phyloP scores from a whole-genome alignment of 805 yeast genomes.

The Yarrowia bubula region DNA sequence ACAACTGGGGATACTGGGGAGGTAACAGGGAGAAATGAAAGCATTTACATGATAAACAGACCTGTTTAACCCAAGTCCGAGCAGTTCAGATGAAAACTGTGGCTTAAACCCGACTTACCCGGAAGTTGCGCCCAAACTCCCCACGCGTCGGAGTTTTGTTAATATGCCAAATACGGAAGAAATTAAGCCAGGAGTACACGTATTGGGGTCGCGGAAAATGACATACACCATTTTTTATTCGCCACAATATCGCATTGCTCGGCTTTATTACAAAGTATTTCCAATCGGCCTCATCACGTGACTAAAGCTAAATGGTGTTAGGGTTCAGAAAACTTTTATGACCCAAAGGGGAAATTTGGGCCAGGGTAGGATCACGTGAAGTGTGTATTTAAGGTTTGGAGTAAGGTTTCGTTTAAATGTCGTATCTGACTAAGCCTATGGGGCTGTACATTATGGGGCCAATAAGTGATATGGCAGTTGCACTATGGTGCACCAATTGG shows the following conservation, averaged over 20 bases:
- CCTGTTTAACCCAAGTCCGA: too few relatives aligned
- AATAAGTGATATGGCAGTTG: too few relatives aligned
- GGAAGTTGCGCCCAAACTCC: conserved; percentile 26
- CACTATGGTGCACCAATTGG: too few relatives aligned
- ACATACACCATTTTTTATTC: not conserved
- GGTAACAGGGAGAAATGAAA: not conserved
- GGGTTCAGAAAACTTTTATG: not conserved
- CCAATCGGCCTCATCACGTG: not conserved
- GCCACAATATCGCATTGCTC: not conserved
- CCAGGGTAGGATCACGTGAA: not conserved
- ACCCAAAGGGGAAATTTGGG: not conserved
- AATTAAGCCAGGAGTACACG: too few relatives aligned
- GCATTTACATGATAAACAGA: too few relatives aligned
- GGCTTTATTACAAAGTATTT: not conserved
- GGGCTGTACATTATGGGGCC: too few relatives aligned
- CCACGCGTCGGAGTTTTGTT: not conserved
- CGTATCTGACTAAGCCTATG: too few relatives aligned
- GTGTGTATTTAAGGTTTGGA: not conserved
- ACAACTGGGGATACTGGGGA: not conserved
- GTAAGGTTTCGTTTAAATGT: not conserved
- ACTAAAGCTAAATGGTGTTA: not conserved
- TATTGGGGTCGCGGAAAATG: too few relatives aligned
- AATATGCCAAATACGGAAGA: not conserved
- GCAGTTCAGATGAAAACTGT: too few relatives aligned
- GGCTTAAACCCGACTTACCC: not conserved